Conservation (phyloP, 2,329 filamentous ascomycete species). For the Cyclaneusma minus region DNA sequence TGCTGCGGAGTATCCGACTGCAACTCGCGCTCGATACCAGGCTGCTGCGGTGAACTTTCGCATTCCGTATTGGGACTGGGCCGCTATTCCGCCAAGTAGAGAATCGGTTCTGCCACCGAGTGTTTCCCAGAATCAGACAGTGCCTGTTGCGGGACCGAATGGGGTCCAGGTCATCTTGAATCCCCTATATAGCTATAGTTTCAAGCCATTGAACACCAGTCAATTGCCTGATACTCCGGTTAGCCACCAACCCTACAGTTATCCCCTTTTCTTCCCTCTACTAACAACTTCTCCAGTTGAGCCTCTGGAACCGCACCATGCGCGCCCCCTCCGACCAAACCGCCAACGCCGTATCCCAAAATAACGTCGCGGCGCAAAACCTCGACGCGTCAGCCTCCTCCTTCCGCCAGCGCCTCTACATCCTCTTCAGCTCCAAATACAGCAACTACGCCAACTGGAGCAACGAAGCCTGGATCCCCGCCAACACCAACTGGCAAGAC, state of each 20-base stretch:
- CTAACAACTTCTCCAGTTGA: conserved; percentile 28
- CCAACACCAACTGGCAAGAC: conserved; percentile 23
- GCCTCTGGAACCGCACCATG: conserved; percentile 42
- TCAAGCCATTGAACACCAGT: conserved; percentile 36
- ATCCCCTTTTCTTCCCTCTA: background rate
- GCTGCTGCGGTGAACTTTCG: conserved; percentile 24
- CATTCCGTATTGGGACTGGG: conserved; percentile 34
- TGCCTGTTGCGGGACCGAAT: conserved; percentile 39
- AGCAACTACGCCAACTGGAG: conserved; percentile 53
- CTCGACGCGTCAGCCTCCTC: conserved; percentile 35
- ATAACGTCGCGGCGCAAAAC: conserved; percentile 35
- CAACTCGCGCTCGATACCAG: conserved; percentile 29
- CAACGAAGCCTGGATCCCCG: conserved; percentile 47
- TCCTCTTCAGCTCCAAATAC: conserved; percentile 52
- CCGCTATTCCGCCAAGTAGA: conserved; percentile 29
- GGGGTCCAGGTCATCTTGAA: conserved; percentile 41
- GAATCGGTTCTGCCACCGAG: conserved; percentile 31
- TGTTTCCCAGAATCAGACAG: conserved; percentile 24
- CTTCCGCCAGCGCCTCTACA: conserved; percentile 48
- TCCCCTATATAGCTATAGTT: conserved; percentile 44
- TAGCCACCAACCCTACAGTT: too few species aligned
- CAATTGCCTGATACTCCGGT: conserved; percentile 46
- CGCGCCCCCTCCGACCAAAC: conserved; percentile 30
- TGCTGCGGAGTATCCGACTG: conserved; percentile 25
- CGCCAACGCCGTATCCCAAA: conserved; percentile 36